A percentile compares a stretch with the other conserved stretches of the same genome.
Evolutionary conservation across 345 rosid species (phyloP).

Genomic region (Litchi chinensis): DNA sequence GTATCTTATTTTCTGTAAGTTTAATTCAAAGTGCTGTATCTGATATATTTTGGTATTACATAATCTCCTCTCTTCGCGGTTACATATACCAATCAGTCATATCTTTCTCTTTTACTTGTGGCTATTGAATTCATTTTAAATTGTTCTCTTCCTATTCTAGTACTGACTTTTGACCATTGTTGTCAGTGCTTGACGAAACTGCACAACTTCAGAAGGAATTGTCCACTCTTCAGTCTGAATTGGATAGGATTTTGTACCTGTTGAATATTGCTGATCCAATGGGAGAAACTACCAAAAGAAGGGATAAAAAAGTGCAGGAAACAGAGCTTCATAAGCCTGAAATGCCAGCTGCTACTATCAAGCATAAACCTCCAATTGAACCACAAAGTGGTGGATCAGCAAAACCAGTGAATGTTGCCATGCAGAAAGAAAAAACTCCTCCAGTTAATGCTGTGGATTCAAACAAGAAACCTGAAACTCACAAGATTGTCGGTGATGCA

Average conservation of each 20-base stretch:
- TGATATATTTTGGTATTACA: background rate
- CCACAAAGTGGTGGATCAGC: constrained; percentile 27
- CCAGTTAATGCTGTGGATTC: constrained; percentile 30
- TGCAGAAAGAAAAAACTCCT: constrained; percentile 36
- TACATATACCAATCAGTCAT: background rate
- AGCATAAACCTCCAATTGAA: constrained; percentile 38
- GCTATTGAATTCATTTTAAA: background rate
- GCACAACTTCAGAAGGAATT: constrained; percentile 63
- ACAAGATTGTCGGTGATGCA: constrained; percentile 34
- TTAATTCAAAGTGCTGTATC: background rate
- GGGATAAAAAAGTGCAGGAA: constrained; percentile 50
- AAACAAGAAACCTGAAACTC: constrained; percentile 40
- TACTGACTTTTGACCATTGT: constrained; percentile 19
- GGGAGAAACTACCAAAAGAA: constrained; percentile 75
- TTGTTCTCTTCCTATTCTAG: background rate
- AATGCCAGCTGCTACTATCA: constrained; percentile 30
- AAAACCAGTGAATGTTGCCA: constrained; percentile 35
- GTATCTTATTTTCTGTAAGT: background rate
- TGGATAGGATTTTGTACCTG: constrained; percentile 69
- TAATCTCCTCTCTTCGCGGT: background rate
- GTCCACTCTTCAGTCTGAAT: constrained; percentile 64
- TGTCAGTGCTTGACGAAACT: constrained; percentile 73
- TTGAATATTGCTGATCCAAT: constrained; percentile 92
- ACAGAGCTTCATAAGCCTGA: constrained; percentile 37
- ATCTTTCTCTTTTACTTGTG: background rate